phyloP scores from a whole-genome alignment of 345 rosid genomes.

The Lenwebbia sp. region DNA sequence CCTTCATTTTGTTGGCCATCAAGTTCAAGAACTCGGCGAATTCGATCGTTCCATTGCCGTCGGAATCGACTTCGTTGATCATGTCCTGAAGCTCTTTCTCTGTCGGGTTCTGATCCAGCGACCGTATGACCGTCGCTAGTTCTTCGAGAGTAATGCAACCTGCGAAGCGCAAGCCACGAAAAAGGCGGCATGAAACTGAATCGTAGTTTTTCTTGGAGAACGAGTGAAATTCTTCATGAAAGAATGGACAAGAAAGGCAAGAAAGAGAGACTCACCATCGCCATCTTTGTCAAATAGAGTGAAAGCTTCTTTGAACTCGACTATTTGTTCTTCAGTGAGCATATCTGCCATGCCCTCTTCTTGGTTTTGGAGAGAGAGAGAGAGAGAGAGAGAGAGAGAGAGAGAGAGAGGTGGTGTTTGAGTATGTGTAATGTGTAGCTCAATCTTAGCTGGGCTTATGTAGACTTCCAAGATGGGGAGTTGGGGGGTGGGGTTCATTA shows the following conservation, averaged over 20 bases:
- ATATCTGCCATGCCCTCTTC: constrained; percentile 2
- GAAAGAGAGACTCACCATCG: constrained; percentile 1
- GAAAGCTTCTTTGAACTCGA: constrained; percentile 12
- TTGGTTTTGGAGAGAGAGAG: background rate
- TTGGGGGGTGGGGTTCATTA: background rate
- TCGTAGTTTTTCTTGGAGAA: background rate
- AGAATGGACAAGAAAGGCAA: background rate
- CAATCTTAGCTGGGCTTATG: constrained; percentile 32
- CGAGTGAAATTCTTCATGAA: background rate
- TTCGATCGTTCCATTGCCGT: constrained; percentile 9
- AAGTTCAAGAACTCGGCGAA: constrained; percentile 13
- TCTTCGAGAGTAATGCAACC: constrained; percentile 14
- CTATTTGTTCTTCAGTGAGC: constrained; percentile 8
- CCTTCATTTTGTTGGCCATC: constrained; percentile 14
- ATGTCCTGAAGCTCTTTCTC: constrained; percentile 12
- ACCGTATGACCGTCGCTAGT: constrained; percentile 10
- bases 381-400: background rate
- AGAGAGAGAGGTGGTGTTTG: background rate
- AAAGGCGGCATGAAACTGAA: background rate
- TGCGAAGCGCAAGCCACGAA: background rate
- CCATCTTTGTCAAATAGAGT: constrained; percentile 13
- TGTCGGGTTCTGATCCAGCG: constrained; percentile 11
- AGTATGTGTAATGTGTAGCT: constrained; percentile 11
- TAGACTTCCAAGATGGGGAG: constrained; percentile 6
- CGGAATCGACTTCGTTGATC: constrained; percentile 10